Evolutionary conservation across 2,329 filamentous ascomycete species (phyloP), one percentile per base, ranked within the genome.

Genomic region (Talaromyces sp.): DNA sequence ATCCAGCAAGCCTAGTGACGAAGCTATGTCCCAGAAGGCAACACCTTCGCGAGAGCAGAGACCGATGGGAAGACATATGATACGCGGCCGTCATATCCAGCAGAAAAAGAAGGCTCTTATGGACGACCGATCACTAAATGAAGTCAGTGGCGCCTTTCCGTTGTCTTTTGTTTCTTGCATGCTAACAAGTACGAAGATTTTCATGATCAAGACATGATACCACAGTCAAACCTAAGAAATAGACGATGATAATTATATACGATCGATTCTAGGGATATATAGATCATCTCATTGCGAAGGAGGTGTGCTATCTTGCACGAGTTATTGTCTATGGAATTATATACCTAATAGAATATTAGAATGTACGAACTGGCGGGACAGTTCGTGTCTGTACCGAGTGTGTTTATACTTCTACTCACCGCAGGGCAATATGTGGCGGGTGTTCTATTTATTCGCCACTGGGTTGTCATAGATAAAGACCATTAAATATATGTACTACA

Each of bases 81-180:
- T 93, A 53, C 82, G 93, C 64, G 86, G 90, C 66, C 84, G 91
- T 62, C 91, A 93, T 74, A 96, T 98, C 69, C 89, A 89, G 60
- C 90, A 95, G 68, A 98, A 98, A 80, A 87, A 86, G 68, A 85
- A 88, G 78, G 92, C 93, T 2, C 84, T 92, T 61, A 84, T 91
- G 78, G 90, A 97, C 73, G 83, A 87, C 55, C 86, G 89, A 70
- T 90, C 92, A 14, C 77, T 98, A 70, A 93, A 93, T 73, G 92
- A 97, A 86, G 90, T 93, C 78, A 74, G 79, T 69, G n/a, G 41
- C 14, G 35, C 4, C 19, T 35, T 38, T n/a, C 35, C 17, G 14
- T 38, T 46, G 38, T 49, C 38, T 31, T 65, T 32, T 43, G 50
- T 58, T 49, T n/a, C 21, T 13, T 24, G 29, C 13, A 52, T 58